A percentile compares a stretch with the other conserved stretches of the same genome.
These are phyloP conservation scores for Xylariaceae sp. DNA, from an alignment of 2,329 filamentous ascomycete genomes.

Conservation along the genomic window DNA sequence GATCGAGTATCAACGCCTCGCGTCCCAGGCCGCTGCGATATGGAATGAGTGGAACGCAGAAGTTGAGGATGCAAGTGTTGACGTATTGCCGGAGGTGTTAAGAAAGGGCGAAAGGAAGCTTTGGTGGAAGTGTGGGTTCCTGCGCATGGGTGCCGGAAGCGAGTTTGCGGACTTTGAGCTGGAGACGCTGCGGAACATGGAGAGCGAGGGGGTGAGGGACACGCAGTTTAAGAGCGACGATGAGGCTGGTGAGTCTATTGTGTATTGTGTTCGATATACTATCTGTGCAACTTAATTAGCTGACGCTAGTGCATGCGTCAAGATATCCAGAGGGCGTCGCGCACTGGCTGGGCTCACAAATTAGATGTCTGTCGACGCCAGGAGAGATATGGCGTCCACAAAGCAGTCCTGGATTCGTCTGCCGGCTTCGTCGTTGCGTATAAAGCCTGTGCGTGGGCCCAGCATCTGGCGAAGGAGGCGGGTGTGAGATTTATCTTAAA, in stretches of 20 bases:
- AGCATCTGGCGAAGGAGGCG: slow-evolving; percentile 46
- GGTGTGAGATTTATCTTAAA: slow-evolving; percentile 52
- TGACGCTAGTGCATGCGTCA: neutral
- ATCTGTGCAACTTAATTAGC: neutral
- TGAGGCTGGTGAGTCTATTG: slow-evolving; percentile 27
- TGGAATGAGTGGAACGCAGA: slow-evolving; percentile 55
- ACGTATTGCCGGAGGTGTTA: slow-evolving; percentile 28
- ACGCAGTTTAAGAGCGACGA: slow-evolving; percentile 35
- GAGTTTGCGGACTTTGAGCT: slow-evolving; percentile 33
- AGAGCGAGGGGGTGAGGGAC: slow-evolving; percentile 34
- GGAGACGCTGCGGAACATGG: slow-evolving; percentile 35
- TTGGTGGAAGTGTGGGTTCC: slow-evolving; percentile 36
- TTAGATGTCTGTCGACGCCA: slow-evolving; percentile 43
- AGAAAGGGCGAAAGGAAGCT: slow-evolving; percentile 26
- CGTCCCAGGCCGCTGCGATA: slow-evolving; percentile 47
- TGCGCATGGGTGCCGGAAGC: slow-evolving; percentile 32
- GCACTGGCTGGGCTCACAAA: slow-evolving; percentile 34
- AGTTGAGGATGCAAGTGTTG: slow-evolving; percentile 33
- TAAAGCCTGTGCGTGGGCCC: slow-evolving; percentile 36
- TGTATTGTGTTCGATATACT: neutral
- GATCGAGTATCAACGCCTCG: slow-evolving; percentile 53
- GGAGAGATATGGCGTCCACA: slow-evolving; percentile 35
- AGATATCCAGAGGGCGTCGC: slow-evolving; percentile 31
- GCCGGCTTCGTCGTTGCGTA: slow-evolving; percentile 51
- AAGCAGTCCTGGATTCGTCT: slow-evolving; percentile 52